These are phyloP conservation scores for Beauveria caledonica DNA, from an alignment of 2,329 filamentous ascomycete genomes.

Conservation along the genomic window DNA sequence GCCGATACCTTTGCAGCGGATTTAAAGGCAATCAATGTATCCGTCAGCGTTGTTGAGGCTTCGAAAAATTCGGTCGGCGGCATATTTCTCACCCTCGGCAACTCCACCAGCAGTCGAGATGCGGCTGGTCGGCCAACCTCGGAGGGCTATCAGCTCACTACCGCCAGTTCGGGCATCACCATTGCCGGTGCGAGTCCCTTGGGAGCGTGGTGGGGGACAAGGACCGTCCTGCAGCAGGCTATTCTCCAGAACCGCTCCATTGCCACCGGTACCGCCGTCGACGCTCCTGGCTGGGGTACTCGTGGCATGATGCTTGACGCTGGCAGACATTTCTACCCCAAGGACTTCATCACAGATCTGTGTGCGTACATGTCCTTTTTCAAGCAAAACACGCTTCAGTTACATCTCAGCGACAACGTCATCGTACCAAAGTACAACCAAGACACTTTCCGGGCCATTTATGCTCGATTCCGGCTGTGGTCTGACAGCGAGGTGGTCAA, in stretches of 20 bases:
- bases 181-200: slow-evolving; percentile 45
- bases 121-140: slow-evolving; percentile 37
- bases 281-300: slow-evolving; percentile 42
- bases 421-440: slow-evolving; percentile 39
- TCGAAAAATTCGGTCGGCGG: neutral
- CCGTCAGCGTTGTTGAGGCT: neutral
- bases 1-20: neutral
- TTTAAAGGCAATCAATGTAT: neutral
- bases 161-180: slow-evolving; percentile 30
- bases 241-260: slow-evolving; percentile 31
- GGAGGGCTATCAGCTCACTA: slow-evolving; percentile 39
- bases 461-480: slow-evolving; percentile 46
- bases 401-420: slow-evolving; percentile 50
- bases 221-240: slow-evolving; percentile 44
- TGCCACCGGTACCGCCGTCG: slow-evolving; percentile 33
- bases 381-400: slow-evolving; percentile 51
- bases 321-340: slow-evolving; percentile 48
- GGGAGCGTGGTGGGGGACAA: slow-evolving; percentile 50
- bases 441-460: slow-evolving; percentile 39
- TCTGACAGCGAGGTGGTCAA: slow-evolving; percentile 37
- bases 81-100: neutral
- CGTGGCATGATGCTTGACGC: slow-evolving; percentile 45
- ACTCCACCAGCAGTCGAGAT: slow-evolving; percentile 20
- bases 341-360: slow-evolving; percentile 45
- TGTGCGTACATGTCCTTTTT: slow-evolving; percentile 54